Conservation (phyloP, 2,329 filamentous ascomycete species). For the Apiospora arundinis region DNA sequence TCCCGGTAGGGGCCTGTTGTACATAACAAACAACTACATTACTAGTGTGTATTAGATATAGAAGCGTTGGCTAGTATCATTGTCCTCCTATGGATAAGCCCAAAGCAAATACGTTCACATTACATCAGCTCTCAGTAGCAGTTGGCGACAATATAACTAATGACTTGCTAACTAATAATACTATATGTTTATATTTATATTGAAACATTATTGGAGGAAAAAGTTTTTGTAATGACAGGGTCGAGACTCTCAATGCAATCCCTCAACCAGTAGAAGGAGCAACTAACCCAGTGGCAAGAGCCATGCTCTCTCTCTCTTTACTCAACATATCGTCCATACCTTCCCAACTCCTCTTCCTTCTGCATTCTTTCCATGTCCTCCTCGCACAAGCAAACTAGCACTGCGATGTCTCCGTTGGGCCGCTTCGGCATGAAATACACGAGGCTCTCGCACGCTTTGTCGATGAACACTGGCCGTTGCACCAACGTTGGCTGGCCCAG, state of each 20-base stretch:
- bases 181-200: no score
- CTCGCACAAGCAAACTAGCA: conserved; percentile 52
- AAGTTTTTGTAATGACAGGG: background rate
- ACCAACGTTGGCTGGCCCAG: conserved; percentile 55
- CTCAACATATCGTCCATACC: conserved; percentile 45
- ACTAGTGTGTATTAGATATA: background rate
- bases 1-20: background rate
- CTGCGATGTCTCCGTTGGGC: conserved; percentile 49
- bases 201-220: no score
- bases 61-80: background rate
- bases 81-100: background rate
- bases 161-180: background rate
- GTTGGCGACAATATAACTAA: background rate
- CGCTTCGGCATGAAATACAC: conserved; percentile 56
- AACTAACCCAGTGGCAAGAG: background rate
- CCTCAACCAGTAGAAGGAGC: background rate
- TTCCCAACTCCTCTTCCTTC: conserved; percentile 48
- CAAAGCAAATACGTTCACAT: no score
- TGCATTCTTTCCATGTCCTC: conserved; percentile 54
- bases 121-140: no score
- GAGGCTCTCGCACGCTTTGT: conserved; percentile 49
- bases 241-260: background rate
- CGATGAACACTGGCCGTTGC: conserved; percentile 52
- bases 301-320: conserved; percentile 27
- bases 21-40: conserved; percentile 1